These are phyloP conservation scores for Westerdykella aurantiaca DNA, from an alignment of 2,329 filamentous ascomycete genomes.

Conservation along the genomic window DNA sequence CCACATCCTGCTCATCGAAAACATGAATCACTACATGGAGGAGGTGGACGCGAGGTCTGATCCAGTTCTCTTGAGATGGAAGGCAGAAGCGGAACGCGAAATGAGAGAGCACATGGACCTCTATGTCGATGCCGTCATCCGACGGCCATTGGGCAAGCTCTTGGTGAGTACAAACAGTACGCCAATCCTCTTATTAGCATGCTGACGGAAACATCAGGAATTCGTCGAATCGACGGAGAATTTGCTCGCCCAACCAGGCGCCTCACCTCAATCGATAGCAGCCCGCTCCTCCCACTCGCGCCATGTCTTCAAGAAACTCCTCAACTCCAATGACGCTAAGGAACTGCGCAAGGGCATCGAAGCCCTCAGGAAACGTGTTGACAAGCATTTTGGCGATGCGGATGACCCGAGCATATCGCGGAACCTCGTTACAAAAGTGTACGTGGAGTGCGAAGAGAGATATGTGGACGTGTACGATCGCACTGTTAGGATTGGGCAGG, in stretches of 20 bases:
- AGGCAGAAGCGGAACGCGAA: slow-evolving; percentile 68
- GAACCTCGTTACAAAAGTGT: slow-evolving; percentile 54
- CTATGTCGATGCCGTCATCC: slow-evolving; percentile 83
- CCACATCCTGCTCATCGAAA: slow-evolving; percentile 94
- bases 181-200: neutral
- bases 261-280: slow-evolving; percentile 57
- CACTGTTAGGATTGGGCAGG: slow-evolving; percentile 36
- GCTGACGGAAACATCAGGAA: slow-evolving; percentile 47
- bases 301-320: slow-evolving; percentile 76
- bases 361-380: slow-evolving; percentile 79
- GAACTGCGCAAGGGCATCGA: slow-evolving; percentile 89
- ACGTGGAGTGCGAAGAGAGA: slow-evolving; percentile 53
- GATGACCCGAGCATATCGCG: slow-evolving; percentile 65
- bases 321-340: slow-evolving; percentile 72
- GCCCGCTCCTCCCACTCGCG: slow-evolving; percentile 78
- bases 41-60: slow-evolving; percentile 74
- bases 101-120: slow-evolving; percentile 80
- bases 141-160: slow-evolving; percentile 81
- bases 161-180: slow-evolving; percentile 44
- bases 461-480: slow-evolving; percentile 53
- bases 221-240: slow-evolving; percentile 86
- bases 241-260: slow-evolving; percentile 51
- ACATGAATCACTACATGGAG: slow-evolving; percentile 96
- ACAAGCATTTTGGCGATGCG: slow-evolving; percentile 93
- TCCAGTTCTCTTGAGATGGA: slow-evolving; percentile 76